Conservation (phyloP, 106 monocot genomes). For the Chionographis japonica region DNA sequence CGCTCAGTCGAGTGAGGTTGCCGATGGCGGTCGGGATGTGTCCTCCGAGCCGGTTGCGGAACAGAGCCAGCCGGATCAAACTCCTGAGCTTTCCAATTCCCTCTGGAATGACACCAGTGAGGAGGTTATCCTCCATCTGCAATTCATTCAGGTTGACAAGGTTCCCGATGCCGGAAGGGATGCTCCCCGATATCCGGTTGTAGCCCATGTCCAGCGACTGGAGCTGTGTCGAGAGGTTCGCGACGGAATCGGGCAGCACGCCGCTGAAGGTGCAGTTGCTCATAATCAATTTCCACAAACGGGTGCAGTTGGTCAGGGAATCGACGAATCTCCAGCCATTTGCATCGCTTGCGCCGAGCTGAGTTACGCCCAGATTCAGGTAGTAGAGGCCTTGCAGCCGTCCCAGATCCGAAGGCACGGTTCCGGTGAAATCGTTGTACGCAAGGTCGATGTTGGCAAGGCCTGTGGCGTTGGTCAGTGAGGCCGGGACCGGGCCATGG, state of each 20-base stretch:
- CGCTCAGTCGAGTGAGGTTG: slow-evolving; percentile 3
- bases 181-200: slow-evolving; percentile 11
- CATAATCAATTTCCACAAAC: too few species aligned
- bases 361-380: too few species aligned
- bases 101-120: slow-evolving; percentile 7
- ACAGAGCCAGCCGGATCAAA: not conserved
- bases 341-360: too few species aligned
- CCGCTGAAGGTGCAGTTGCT: not conserved
- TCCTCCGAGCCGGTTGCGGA: not conserved
- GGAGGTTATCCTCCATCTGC: not conserved
- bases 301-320: too few species aligned
- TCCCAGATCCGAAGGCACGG: too few species aligned
- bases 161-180: slow-evolving; percentile 10
- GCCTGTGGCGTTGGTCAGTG: too few species aligned
- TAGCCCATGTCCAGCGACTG: not conserved
- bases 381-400: too few species aligned
- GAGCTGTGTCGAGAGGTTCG: slow-evolving; percentile 10
- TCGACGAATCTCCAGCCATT: too few species aligned
- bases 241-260: not conserved
- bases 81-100: slow-evolving; percentile 1
- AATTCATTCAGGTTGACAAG: not conserved
- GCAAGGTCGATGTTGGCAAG: too few species aligned
- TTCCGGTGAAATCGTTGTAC: too few species aligned
- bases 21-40: slow-evolving; percentile 6
- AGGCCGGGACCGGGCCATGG: too few species aligned